phyloP scores from a whole-genome alignment of 2,329 filamentous ascomycete genomes.

The Stylonectria norvegica region DNA sequence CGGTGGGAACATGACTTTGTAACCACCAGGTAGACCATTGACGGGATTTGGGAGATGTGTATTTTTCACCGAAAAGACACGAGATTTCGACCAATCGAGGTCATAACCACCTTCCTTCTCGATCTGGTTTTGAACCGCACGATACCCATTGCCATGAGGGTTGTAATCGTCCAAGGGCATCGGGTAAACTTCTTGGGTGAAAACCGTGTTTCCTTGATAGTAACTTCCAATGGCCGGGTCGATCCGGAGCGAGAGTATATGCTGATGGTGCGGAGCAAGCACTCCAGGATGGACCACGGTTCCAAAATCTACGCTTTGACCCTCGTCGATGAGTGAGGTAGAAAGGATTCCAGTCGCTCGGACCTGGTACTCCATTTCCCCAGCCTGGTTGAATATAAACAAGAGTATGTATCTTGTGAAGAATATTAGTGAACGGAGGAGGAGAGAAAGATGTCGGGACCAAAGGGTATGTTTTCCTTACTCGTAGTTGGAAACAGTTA shows the following conservation, averaged over 20 bases:
- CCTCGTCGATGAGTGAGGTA: slow-evolving; percentile 7
- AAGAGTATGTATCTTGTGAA: neutral
- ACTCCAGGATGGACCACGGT: slow-evolving; percentile 10
- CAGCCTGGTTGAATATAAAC: neutral
- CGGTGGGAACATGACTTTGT: slow-evolving; percentile 7
- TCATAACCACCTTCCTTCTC: slow-evolving; percentile 7
- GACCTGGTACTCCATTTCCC: neutral
- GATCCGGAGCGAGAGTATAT: slow-evolving; percentile 67
- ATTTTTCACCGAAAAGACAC: slow-evolving; percentile 8
- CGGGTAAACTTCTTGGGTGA: slow-evolving; percentile 45
- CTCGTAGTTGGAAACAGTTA: neutral
- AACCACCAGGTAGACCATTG: slow-evolving; percentile 2
- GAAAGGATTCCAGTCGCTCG: slow-evolving; percentile 11
- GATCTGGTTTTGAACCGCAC: slow-evolving; percentile 1
- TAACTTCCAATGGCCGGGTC: slow-evolving; percentile 41
- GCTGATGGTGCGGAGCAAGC: slow-evolving; percentile 56
- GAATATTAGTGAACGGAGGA: neutral
- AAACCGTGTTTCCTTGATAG: slow-evolving; percentile 37
- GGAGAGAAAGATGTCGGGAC: neutral
- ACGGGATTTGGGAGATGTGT: slow-evolving; percentile 4
- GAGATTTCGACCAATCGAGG: slow-evolving; percentile 5
- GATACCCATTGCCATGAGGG: slow-evolving; percentile 8
- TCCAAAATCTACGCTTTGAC: slow-evolving; percentile 14
- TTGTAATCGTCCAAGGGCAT: slow-evolving; percentile 8
- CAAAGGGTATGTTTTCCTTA: neutral